A percentile compares a stretch with the other conserved stretches of the same genome.
These are phyloP conservation scores for Cyclotella sp. DNA, from an alignment of 108 stramenopile genomes.

Conservation along the genomic window DNA sequence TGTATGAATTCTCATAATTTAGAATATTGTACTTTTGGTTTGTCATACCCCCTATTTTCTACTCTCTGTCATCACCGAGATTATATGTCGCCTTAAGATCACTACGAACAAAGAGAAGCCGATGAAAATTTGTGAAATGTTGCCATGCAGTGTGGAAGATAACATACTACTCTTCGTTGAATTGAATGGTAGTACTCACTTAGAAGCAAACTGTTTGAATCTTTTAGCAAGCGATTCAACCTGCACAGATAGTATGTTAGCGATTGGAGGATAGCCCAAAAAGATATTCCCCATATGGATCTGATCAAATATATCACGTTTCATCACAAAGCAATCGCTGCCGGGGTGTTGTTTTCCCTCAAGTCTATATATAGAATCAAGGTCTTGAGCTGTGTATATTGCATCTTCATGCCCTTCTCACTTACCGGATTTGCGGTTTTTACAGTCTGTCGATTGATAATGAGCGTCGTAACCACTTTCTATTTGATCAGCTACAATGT, in stretches of 20 bases:
- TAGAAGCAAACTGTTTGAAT: neutral
- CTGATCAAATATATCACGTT: neutral
- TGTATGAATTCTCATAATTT: neutral
- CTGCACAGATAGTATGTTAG: neutral
- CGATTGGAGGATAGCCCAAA: constrained; percentile 1
- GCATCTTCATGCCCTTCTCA: too few species aligned
- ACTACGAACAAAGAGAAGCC: neutral
- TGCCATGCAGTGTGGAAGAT: too few species aligned
- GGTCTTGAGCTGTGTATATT: neutral
- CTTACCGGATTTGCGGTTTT: neutral
- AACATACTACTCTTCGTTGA: too few species aligned
- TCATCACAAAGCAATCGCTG: neutral
- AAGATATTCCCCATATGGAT: neutral
- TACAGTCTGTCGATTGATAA: neutral
- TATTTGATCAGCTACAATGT: neutral
- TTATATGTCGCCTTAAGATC: neutral
- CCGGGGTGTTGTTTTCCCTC: neutral
- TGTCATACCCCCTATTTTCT: neutral
- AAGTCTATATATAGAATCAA: neutral
- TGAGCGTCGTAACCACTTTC: neutral
- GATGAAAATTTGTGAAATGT: neutral
- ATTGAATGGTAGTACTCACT: neutral
- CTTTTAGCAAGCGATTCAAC: neutral
- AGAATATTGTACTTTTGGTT: neutral
- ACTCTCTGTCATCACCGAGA: neutral